Evolutionary conservation across 371 early-diverging fungal genomes (phyloP), one percentile per base, ranked within the genome.

Genomic region (Funneliformis caledonium): DNA sequence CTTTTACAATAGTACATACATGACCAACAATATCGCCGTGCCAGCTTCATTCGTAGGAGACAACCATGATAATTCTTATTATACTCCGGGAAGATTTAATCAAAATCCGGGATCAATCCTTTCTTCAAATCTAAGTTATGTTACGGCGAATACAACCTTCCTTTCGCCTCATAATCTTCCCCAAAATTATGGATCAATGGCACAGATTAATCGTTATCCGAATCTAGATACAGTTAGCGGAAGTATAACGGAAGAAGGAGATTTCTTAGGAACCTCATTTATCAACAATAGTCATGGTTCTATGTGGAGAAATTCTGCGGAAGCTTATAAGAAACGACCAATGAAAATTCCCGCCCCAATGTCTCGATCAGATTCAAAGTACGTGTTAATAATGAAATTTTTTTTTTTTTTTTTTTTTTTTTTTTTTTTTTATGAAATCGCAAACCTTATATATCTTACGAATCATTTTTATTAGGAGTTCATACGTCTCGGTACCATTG

Each of bases 11-110:
- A 76, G 78, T 60, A 78, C 78, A 2, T 78, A 78, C 16, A 78
- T 78, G 48, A 67, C 65, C 45, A 22, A 48, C 12, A 78, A 78
- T 52, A 78, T 78, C 7, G 59, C 67, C 12, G 68, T 78, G 14
- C 78, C 78, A 31, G 47, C 78, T 12, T 74, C 74, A 19, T 78
- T 78, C 47, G 68, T 50, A 11, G 78, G 67, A 14, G 68, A 65
- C 48, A 50, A 74, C 11, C 14, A 31, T 74, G 74, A 56, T 10
- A 56, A 31, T 6, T 8, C 10, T 42, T 22, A 22, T 43, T 50
- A 11, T 2, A n/a, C 31, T 16, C 43, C 19, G 45, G 64, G 45
- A 37, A n/a, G 33, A 56, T 26, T 19, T 61, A 52, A 52, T 52
- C 76, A 61, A 76, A 22, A 50, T 8, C 47, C 22, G 11, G 47